phyloP scores from a whole-genome alignment of 192 early-diverging fungal genomes.

The Coemansia pectinata region DNA sequence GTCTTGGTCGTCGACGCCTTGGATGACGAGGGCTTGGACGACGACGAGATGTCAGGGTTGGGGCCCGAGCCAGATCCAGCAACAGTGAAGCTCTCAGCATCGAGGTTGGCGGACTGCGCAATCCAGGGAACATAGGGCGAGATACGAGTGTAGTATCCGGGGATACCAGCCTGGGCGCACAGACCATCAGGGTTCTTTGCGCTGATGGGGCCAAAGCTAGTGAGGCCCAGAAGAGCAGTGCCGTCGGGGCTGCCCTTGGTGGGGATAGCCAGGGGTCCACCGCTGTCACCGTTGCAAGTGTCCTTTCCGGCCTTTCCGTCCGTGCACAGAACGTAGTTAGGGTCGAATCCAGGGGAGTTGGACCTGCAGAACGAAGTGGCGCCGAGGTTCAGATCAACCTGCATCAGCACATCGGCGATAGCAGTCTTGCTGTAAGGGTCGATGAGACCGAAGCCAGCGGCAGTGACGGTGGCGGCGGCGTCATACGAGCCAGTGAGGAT shows the following conservation, averaged over 20 bases:
- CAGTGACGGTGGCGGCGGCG: constrained; percentile 19
- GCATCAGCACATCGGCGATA: constrained; percentile 29
- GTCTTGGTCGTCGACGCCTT: not conserved
- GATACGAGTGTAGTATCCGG: constrained; percentile 48
- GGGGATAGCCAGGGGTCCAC: constrained; percentile 40
- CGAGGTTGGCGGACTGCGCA: constrained; percentile 8
- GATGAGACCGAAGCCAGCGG: constrained; percentile 47
- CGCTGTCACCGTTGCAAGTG: constrained; percentile 52
- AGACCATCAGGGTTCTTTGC: constrained; percentile 17
- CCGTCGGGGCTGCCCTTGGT: constrained; percentile 8
- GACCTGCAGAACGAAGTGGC: constrained; percentile 9
- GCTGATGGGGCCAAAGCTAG: constrained; percentile 36
- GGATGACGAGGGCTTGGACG: not conserved
- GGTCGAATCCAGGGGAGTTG: constrained; percentile 11
- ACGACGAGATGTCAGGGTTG: not conserved
- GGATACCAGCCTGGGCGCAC: constrained; percentile 28
- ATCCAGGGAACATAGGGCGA: constrained; percentile 47
- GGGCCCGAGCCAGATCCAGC: not conserved
- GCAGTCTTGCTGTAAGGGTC: constrained; percentile 11
- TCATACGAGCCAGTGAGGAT: constrained; percentile 26
- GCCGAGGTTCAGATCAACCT: constrained; percentile 30
- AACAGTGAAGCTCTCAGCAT: constrained; percentile 15
- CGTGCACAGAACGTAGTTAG: constrained; percentile 39
- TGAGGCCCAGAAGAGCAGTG: constrained; percentile 32
- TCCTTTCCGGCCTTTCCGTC: constrained; percentile 38